These are phyloP conservation scores for Poteriospumella lacustris DNA, from an alignment of 108 stramenopile species.

Conservation along the genomic window DNA sequence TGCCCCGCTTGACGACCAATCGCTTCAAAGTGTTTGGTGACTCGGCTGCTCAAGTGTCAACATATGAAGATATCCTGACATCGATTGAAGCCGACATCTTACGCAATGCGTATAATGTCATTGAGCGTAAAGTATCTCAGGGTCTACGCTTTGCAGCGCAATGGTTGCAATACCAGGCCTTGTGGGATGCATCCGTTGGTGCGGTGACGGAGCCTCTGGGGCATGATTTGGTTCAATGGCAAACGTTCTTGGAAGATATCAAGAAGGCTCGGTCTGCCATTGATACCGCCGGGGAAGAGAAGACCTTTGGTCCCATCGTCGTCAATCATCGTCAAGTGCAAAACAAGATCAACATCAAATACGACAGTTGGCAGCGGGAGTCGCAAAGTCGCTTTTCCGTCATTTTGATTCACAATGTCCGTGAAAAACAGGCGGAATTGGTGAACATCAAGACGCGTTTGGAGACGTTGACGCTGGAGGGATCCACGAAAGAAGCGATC, in stretches of 20 bases:
- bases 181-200: constrained; percentile 85
- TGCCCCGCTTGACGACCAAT: constrained; percentile 52
- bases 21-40: constrained; percentile 82
- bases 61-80: constrained; percentile 35
- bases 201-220: constrained; percentile 71
- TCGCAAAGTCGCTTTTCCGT: constrained; percentile 77
- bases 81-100: constrained; percentile 43
- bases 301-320: constrained; percentile 75
- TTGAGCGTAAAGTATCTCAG: constrained; percentile 65
- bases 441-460: constrained; percentile 64
- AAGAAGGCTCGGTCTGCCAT: constrained; percentile 72
- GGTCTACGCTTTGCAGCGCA: constrained; percentile 65
- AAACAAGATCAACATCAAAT: constrained; percentile 77
- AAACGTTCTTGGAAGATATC: constrained; percentile 70
- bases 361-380: constrained; percentile 96
- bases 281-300: constrained; percentile 67
- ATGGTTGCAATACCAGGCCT: constrained; percentile 87
- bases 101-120: constrained; percentile 59
- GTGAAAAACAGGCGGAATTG: constrained; percentile 61
- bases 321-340: constrained; percentile 81
- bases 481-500: constrained; percentile 77
- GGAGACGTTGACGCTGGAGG: constrained; percentile 74
- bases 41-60: constrained; percentile 15
- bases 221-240: constrained; percentile 75
- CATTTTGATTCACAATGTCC: constrained; percentile 63